Evolutionary conservation across 108 stramenopile species (phyloP), one percentile per base, ranked within the genome.

Genomic region (Licmophora abbreviata): DNA sequence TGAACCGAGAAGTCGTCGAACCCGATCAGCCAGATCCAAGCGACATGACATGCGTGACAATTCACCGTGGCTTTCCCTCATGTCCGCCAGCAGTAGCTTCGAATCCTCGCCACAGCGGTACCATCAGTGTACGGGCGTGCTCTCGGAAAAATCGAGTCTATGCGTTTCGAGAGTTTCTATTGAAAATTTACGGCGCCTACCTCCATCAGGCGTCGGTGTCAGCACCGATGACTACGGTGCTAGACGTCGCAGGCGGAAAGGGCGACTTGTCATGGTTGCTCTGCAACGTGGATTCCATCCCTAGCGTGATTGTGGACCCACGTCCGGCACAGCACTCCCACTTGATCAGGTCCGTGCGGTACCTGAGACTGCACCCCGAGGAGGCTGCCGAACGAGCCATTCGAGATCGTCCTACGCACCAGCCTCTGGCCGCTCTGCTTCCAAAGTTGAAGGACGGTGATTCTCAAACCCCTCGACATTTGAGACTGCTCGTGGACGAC

Each of bases 181-280:
- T 66, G 1, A 26, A 58, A 31, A 61, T 34, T 9, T 72, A 71
- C 40, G 58, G 67, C 15, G 51, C 18, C n/a, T 72, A 66, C 37
- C 71, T 69, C 15, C 14, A 36, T 10, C 24, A 25, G 5, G 14
- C 15, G 34, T 29, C 14, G 2, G 34, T 56, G 15, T 36, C 25
- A 32, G 0, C 36, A 22, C 44, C 38, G 7, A 8, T 11, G 20
- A 10, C 26, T 40, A 28, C 5, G 17, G 57, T 93, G 11, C 51
- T 93, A 14, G 92, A 93, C 42, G 81, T 85, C 4, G 92, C 92
- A 11, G 92, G 92, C 1, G 92, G 92, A 10, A 76, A 77, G 29
- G 92, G 92, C 4, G 81, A 87, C 41, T 63, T 93, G 42, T 75
- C 74, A 5, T 88, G 77, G 69, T 31, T 81, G 21, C 59, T 92